A percentile compares a stretch with the other conserved stretches of the same genome.
Conservation (phyloP, 2,329 filamentous ascomycete genomes). For the Pleoardoris graminearum region DNA sequence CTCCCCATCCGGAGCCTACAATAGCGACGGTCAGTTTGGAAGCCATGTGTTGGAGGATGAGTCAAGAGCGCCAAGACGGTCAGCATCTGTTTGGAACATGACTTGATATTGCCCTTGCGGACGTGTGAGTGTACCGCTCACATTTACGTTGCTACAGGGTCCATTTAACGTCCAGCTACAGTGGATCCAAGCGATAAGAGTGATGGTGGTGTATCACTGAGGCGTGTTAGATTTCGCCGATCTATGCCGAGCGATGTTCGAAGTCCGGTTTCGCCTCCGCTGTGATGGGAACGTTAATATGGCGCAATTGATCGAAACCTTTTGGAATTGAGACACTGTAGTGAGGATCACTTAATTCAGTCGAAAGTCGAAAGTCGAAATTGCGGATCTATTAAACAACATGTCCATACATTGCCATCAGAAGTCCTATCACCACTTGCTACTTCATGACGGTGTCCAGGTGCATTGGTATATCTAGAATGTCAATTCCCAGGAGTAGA, state of each 20-base stretch:
- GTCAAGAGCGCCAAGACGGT: neutral
- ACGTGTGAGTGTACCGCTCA: neutral
- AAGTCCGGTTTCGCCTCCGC: too few species aligned
- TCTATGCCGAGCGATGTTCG: neutral
- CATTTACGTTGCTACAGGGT: neutral
- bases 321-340: too few species aligned
- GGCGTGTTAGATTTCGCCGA: neutral
- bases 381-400: too few species aligned
- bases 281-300: too few species aligned
- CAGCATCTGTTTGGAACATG: neutral
- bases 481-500: too few species aligned
- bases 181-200: neutral
- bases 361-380: too few species aligned
- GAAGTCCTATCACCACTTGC: too few species aligned
- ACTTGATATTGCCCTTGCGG: neutral
- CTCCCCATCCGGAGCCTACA: neutral
- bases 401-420: too few species aligned
- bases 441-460: too few species aligned
- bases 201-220: neutral
- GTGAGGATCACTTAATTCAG: too few species aligned
- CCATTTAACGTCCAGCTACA: conserved; percentile 2
- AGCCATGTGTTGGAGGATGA: neutral
- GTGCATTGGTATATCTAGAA: too few species aligned
- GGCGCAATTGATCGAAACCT: too few species aligned
- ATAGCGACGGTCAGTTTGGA: conserved; percentile 1